Evolutionary conservation across 2,329 filamentous ascomycete species (phyloP).

Genomic region (Lithohypha guttulata): DNA sequence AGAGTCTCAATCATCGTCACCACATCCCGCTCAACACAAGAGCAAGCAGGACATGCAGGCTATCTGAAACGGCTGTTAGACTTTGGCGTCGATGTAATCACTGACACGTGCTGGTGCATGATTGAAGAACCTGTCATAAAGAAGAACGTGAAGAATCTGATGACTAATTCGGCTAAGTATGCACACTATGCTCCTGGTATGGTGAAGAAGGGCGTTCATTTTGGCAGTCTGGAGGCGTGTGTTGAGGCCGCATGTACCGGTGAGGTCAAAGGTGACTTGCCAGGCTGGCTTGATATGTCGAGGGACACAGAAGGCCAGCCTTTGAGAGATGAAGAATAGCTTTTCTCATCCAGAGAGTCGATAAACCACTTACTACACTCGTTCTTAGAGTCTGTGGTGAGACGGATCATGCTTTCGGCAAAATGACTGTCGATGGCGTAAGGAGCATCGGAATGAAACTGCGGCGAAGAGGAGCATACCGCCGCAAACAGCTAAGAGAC

Average conservation of each 20-base stretch:
- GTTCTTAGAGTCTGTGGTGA: too few species aligned
- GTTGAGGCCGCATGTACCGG: slow-evolving; percentile 22
- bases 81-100: slow-evolving; percentile 33
- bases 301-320: too few species aligned
- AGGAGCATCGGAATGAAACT: too few species aligned
- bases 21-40: slow-evolving; percentile 3
- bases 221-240: slow-evolving; percentile 23
- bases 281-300: background rate
- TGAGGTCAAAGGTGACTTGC: background rate
- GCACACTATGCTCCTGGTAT: slow-evolving; percentile 32
- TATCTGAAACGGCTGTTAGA: slow-evolving; percentile 24
- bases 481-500: too few species aligned
- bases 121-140: slow-evolving; percentile 32
- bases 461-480: too few species aligned
- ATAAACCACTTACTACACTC: too few species aligned
- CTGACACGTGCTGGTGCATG: slow-evolving; percentile 42
- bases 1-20: slow-evolving; percentile 10
- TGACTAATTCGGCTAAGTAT: slow-evolving; percentile 40
- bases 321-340: too few species aligned
- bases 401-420: too few species aligned
- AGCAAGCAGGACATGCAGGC: slow-evolving; percentile 23
- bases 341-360: too few species aligned
- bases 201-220: slow-evolving; percentile 21
- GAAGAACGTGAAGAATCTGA: slow-evolving; percentile 23
- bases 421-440: too few species aligned